phyloP scores from a whole-genome alignment of 1,139 yeast species.

The Saccharomyces hybrid region DNA sequence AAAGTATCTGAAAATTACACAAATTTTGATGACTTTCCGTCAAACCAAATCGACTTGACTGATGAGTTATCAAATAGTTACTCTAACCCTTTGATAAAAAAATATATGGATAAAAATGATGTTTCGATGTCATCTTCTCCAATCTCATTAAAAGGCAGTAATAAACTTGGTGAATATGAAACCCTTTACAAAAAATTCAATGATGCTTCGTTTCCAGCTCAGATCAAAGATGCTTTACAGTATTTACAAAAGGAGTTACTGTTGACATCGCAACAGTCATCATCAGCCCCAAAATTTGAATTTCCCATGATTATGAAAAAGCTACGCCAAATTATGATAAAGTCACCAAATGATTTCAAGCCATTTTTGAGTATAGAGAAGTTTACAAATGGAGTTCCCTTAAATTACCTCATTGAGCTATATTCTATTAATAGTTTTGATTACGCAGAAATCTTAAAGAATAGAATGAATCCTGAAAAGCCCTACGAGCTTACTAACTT shows the following conservation, averaged over 20 bases:
- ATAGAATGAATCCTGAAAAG: slow-evolving; percentile 7
- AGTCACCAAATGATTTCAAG: slow-evolving; percentile 28
- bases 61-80: slow-evolving; percentile 22
- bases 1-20: not conserved
- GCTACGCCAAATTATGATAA: slow-evolving; percentile 18
- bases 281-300: not conserved
- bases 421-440: slow-evolving; percentile 29
- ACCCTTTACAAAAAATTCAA: slow-evolving; percentile 10
- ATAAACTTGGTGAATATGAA: slow-evolving; percentile 7
- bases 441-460: slow-evolving; percentile 9
- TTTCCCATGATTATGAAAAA: not conserved
- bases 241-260: slow-evolving; percentile 9
- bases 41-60: slow-evolving; percentile 24
- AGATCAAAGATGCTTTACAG: slow-evolving; percentile 13
- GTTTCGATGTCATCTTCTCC: not conserved
- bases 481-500: slow-evolving; percentile 14
- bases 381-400: slow-evolving; percentile 27
- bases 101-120: slow-evolving; percentile 17
- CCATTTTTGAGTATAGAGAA: slow-evolving; percentile 21
- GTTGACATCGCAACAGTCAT: not conserved
- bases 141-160: not conserved
- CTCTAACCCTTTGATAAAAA: slow-evolving; percentile 23
- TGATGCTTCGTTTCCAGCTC: slow-evolving; percentile 3
- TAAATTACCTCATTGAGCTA: slow-evolving; percentile 26
- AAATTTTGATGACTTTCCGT: not conserved